Evolutionary conservation across 1,139 yeast species (phyloP).

Genomic region (Sugiyamaella neomexicana): DNA sequence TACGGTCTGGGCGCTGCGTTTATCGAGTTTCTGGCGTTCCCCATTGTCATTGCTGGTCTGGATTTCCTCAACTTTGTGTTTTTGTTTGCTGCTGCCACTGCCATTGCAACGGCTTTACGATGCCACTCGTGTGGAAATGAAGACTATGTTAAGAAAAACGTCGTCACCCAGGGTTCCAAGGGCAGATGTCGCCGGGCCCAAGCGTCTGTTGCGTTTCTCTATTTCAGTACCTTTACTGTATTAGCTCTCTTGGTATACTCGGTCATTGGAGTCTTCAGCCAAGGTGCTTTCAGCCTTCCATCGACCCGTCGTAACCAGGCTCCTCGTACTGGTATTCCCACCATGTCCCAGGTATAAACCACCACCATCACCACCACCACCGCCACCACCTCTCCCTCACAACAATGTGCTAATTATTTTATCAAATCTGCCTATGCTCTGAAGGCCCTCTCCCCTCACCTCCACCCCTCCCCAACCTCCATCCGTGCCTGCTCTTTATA

Average conservation of each 20-base stretch:
- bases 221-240: constrained; percentile 77
- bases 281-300: constrained; percentile 70
- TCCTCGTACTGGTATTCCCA: constrained; percentile 82
- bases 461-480: background rate
- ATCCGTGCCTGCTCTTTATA: background rate
- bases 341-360: constrained; percentile 72
- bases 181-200: constrained; percentile 96
- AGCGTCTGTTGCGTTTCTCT: constrained; percentile 86
- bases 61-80: constrained; percentile 89
- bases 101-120: constrained; percentile 86
- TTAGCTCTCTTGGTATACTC: constrained; percentile 68
- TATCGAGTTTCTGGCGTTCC: constrained; percentile 81
- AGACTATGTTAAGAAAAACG: constrained; percentile 61
- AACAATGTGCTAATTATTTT: background rate
- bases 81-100: constrained; percentile 92
- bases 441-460: background rate
- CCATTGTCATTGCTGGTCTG: constrained; percentile 65
- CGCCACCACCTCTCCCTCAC: background rate
- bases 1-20: constrained; percentile 81
- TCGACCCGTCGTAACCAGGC: constrained; percentile 48
- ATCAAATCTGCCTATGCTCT: background rate
- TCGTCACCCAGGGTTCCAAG: constrained; percentile 68
- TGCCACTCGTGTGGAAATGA: constrained; percentile 80
- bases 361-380: background rate
- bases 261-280: constrained; percentile 54